Base-by-base conservation (phyloP, 2,329 filamentous ascomycete species). In the Lizonia empirigonia region DNA sequence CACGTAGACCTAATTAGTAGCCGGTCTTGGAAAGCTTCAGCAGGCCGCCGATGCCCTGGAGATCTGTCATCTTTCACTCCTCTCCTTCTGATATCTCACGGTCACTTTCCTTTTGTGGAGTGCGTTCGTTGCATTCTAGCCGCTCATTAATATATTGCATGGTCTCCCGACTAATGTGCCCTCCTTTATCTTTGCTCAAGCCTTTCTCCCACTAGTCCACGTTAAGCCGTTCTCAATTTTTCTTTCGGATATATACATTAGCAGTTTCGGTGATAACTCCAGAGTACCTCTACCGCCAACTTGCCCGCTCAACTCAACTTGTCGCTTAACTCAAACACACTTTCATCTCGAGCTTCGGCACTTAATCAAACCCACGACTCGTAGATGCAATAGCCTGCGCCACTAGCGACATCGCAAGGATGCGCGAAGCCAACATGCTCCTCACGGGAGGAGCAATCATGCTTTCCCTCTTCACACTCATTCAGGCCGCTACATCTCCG, bases 401-500 rank as follows among this genome's bases (percentile, higher is more conserved):
- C 24, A 27, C 24, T 27, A 27, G 24, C 24, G 24, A 27, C 24
- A 27, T 27, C 8, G 12, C 12, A 27, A 27, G 24, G 24, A 27
- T 9, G 8, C 24, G 24, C 24, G 8, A 7, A 7, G 24, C 24
- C 24, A 27, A 27, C 24, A 27, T 27, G 24, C 24, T 27, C 8
- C 24, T 27, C 8, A 27, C 5, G 24, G 8, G 24, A 27, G 24
- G 9, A 5, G 24, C 8, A 27, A 27, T 9, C 24, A 3, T 27
- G 8, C 8, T 27, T 27, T 27, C 24, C 12, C 24, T 27, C 24
- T 5, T 9, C 12, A 27, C 12, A 27, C 24, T 27, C 24, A 27
- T 27, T 27, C 8, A 27, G 24, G 24, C 24, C 24, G 24, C 8
- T 10, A 3, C 8, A 27, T 5, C 27, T 57, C 54, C 30, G 65